phyloP scores from a whole-genome alignment of 768 basidiomycete species.

The Gymnopilus junonius region DNA sequence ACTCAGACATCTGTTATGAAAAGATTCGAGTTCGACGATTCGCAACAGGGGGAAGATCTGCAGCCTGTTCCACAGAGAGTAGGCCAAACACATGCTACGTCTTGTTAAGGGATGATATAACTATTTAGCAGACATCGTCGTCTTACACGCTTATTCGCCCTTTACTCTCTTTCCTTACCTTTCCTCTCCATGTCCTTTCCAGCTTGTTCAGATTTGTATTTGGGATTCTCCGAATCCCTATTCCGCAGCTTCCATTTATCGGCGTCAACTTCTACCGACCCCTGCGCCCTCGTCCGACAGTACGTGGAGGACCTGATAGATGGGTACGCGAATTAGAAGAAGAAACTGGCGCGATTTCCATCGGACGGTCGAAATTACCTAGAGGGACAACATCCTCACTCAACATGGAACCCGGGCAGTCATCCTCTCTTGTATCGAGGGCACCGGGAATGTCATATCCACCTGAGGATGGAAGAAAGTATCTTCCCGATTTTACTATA shows the following conservation, averaged over 20 bases:
- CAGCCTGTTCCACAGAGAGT: slow-evolving; percentile 20
- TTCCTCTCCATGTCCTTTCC: slow-evolving; percentile 65
- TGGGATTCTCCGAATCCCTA: slow-evolving; percentile 65
- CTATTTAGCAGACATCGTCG: slow-evolving; percentile 12
- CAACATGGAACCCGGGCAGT: slow-evolving; percentile 48
- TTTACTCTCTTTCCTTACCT: slow-evolving; percentile 53
- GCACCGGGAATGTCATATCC: slow-evolving; percentile 26
- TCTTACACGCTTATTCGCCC: slow-evolving; percentile 35
- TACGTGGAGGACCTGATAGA: slow-evolving; percentile 64
- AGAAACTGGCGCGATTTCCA: slow-evolving; percentile 76
- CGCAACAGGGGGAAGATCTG: slow-evolving; percentile 35
- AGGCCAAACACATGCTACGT: slow-evolving; percentile 17
- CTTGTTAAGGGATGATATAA: background rate
- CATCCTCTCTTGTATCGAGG: slow-evolving; percentile 43
- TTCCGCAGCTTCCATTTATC: slow-evolving; percentile 60
- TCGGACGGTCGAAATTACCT: slow-evolving; percentile 44
- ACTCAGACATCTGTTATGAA: slow-evolving; percentile 28
- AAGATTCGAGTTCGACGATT: slow-evolving; percentile 58
- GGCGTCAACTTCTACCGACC: slow-evolving; percentile 50
- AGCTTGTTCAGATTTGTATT: slow-evolving; percentile 69
- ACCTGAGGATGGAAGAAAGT: slow-evolving; percentile 42
- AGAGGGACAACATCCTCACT: slow-evolving; percentile 37
- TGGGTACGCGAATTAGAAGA: slow-evolving; percentile 86
- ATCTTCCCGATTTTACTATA: slow-evolving; percentile 80
- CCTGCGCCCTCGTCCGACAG: slow-evolving; percentile 37